Base-by-base conservation (phyloP, 805 yeast species). In the Myxozyma neotropica region DNA sequence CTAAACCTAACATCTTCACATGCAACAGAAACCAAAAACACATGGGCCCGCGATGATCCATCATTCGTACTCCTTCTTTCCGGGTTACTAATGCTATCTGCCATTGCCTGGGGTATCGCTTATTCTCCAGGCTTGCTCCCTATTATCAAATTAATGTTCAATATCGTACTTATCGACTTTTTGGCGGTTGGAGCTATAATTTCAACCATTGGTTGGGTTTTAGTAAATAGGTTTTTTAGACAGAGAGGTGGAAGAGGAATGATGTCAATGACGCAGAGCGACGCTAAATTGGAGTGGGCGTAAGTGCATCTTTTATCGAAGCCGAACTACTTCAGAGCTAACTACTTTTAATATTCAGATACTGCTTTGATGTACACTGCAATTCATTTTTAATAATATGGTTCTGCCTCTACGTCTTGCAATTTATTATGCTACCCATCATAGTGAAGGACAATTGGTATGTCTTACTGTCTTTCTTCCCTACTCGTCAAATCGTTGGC, bases 21-120 rank as follows among this genome's bases (percentile, higher is more conserved):
- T n/a, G 87, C 85, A n/a, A n/a, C n/a, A 68, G 93, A 88, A 67
- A 86, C 90, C 1, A 85, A 83, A 69, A 82, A 86, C 67, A 82
- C 83, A 64, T 90, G 95, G 86, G 85, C 96, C 1, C 80, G 97
- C 64, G 97, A 92, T 73, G 97, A 91, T 72, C 97, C 97, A 0
- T 85, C 94, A 27, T 91, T 92, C 70, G 83, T 89, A 62, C 80
- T 92, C 33, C 75, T 92, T 42, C 76, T 91, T 53, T 80, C 88
- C n/a, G 76, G 78, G 1, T 80, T 91, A 59, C 74, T 92, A 27
- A 78, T 83, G 1, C 71, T 89, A 3, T 84, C 92, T 62, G 96
- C 97, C 0, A 70, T 92, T 23, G 94, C 90, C 1, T 91, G 97
- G 97, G 96, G 97, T 3, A 73, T 88, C 50, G 88, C 90, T 0